Conservation (phyloP, 768 basidiomycete genomes). For the Cystobasidium ongulense region DNA sequence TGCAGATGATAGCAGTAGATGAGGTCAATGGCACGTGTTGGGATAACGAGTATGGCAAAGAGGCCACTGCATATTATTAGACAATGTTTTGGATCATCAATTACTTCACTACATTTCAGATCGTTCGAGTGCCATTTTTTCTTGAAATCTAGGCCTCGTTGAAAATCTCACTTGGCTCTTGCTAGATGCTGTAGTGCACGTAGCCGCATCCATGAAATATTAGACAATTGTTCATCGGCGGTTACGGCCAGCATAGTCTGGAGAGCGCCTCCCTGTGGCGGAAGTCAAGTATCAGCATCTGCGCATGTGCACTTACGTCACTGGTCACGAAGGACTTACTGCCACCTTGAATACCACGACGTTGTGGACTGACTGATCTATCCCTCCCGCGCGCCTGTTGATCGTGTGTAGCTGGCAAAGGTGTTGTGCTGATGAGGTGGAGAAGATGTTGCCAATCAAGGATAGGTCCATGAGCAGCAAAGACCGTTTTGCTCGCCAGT, state of each 20-base stretch:
- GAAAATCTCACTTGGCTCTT: too few species aligned
- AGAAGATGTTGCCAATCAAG: constrained; percentile 11
- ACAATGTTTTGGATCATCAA: not conserved
- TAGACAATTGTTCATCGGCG: constrained; percentile 6
- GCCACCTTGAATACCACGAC: not conserved
- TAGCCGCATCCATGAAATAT: too few species aligned
- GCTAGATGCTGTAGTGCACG: too few species aligned
- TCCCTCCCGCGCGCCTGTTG: not conserved
- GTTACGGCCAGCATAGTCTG: constrained; percentile 7
- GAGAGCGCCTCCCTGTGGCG: constrained; percentile 1
- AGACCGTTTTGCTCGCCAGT: constrained; percentile 23
- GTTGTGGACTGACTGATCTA: constrained; percentile 17
- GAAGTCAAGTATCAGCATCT: not conserved
- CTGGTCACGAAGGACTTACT: too few species aligned
- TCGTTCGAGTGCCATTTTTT: not conserved
- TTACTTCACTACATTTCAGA: not conserved
- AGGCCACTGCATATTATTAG: not conserved
- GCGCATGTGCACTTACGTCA: not conserved
- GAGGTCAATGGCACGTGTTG: constrained; percentile 3
- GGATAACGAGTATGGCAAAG: constrained; percentile 1
- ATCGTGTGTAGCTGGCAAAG: not conserved
- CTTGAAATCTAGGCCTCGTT: too few species aligned
- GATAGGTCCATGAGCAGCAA: constrained; percentile 26
- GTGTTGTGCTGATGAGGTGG: constrained; percentile 4
- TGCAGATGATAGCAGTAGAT: constrained; percentile 4